A percentile compares a stretch with the other conserved stretches of the same genome.
Evolutionary conservation across 805 yeast genomes (phyloP).

Genomic region (Spencermartinsiella europaea): DNA sequence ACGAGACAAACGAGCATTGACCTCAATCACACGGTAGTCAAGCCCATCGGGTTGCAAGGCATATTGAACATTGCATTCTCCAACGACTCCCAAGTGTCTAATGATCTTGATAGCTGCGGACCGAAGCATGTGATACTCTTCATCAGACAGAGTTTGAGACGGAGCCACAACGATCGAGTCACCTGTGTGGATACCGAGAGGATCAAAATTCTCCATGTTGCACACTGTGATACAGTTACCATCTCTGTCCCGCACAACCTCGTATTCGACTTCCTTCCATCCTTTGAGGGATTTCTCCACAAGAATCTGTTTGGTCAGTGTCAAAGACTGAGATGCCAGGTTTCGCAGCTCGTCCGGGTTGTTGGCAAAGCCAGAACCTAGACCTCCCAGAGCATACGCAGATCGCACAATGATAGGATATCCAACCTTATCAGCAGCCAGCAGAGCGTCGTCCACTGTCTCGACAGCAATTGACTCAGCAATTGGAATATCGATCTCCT

Average conservation of each 20-base stretch:
- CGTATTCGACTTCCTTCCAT: constrained; percentile 98
- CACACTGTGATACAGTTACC: constrained; percentile 98
- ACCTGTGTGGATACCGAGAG: constrained; percentile 97
- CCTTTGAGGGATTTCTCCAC: constrained; percentile 97
- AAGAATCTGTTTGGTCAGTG: constrained; percentile 88
- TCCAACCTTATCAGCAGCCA: constrained; percentile 84
- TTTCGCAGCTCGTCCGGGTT: constrained; percentile 77
- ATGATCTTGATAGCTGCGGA: constrained; percentile 96
- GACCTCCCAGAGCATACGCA: constrained; percentile 95
- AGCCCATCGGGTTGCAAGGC: constrained; percentile 94
- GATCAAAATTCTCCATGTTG: constrained; percentile 99
- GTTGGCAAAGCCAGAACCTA: constrained; percentile 95
- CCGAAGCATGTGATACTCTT: constrained; percentile 96
- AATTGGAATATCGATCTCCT: constrained; percentile 91
- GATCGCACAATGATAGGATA: constrained; percentile 97
- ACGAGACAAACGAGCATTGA: constrained; percentile 93
- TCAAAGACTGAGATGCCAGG: constrained; percentile 82
- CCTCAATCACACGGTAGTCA: constrained; percentile 95
- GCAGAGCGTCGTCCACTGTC: constrained; percentile 84
- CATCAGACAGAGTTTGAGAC: constrained; percentile 93
- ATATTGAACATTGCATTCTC: constrained; percentile 98
- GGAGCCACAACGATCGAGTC: constrained; percentile 99
- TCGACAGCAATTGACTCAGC: constrained; percentile 97
- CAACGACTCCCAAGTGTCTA: constrained; percentile 97
- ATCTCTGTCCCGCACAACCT: constrained; percentile 93